phyloP scores from a whole-genome alignment of 2,329 filamentous ascomycete species.

The Coniochaeta pulveracea region DNA sequence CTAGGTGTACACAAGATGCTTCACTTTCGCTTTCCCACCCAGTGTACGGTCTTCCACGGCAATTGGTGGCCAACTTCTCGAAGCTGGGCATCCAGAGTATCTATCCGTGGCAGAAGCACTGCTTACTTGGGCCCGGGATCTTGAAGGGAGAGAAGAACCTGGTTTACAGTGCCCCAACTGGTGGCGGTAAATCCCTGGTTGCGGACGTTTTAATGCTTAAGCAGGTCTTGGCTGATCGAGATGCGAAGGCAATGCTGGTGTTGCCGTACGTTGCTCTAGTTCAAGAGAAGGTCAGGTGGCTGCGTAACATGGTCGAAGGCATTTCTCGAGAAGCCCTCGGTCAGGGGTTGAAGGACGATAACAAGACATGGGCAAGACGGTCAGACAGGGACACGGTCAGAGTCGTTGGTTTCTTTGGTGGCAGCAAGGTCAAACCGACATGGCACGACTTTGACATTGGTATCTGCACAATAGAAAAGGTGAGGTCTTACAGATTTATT shows the following conservation, averaged over 20 bases:
- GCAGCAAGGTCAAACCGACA: slow-evolving; percentile 52
- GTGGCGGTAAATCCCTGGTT: slow-evolving; percentile 67
- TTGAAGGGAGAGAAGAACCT: slow-evolving; percentile 56
- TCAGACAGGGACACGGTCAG: slow-evolving; percentile 47
- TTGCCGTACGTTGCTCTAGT: slow-evolving; percentile 71
- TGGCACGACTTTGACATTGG: slow-evolving; percentile 71
- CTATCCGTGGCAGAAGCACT: slow-evolving; percentile 72
- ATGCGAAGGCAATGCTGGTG: slow-evolving; percentile 59
- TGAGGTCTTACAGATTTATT: slow-evolving; percentile 11
- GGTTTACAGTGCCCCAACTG: slow-evolving; percentile 71
- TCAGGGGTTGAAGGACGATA: slow-evolving; percentile 20
- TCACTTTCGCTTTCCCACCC: slow-evolving; percentile 51
- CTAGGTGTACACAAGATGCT: slow-evolving; percentile 37
- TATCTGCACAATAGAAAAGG: slow-evolving; percentile 73
- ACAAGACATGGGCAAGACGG: slow-evolving; percentile 38
- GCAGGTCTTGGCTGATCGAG: slow-evolving; percentile 50
- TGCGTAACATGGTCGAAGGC: slow-evolving; percentile 54
- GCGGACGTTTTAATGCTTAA: slow-evolving; percentile 66
- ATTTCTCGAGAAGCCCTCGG: slow-evolving; percentile 30
- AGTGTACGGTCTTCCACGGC: slow-evolving; percentile 48
- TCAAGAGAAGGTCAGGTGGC: slow-evolving; percentile 68
- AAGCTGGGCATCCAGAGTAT: slow-evolving; percentile 59
- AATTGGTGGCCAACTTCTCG: slow-evolving; percentile 53
- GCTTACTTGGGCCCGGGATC: slow-evolving; percentile 55
- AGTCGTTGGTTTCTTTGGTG: slow-evolving; percentile 65